phyloP scores from a whole-genome alignment of 1,284 basidiomycete species.

The Puccinia horiana region DNA sequence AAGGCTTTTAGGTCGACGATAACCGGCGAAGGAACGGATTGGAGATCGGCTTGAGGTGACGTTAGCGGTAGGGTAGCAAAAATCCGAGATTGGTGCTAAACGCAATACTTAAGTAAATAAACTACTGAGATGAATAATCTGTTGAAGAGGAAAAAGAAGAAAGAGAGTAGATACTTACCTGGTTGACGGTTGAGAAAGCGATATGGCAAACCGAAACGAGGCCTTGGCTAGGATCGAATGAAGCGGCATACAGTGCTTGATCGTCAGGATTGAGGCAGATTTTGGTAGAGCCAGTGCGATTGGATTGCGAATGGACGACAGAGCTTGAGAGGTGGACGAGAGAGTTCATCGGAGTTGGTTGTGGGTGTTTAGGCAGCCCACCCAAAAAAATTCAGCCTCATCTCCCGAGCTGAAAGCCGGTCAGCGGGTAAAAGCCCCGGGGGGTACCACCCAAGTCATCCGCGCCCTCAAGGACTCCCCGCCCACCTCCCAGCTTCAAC shows the following conservation, averaged over 20 bases:
- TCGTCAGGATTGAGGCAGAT: conserved; percentile 30
- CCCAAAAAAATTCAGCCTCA: no score
- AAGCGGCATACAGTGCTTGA: neutral
- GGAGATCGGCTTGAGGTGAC: neutral
- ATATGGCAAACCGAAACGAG: neutral
- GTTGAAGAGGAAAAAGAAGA: no score
- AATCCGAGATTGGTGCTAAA: neutral
- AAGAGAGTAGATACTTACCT: neutral
- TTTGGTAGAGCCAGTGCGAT: neutral
- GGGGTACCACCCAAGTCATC: no score
- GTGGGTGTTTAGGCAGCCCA: neutral
- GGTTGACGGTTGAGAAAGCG: neutral
- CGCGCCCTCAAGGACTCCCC: no score
- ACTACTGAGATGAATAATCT: neutral
- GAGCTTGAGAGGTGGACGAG: conserved; percentile 20
- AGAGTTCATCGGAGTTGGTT: neutral
- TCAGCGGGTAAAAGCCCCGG: no score
- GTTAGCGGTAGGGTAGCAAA: neutral
- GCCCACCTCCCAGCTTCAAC: no score
- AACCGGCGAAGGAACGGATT: neutral
- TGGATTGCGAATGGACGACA: neutral
- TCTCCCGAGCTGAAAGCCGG: neutral
- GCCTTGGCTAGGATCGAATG: conserved; percentile 16
- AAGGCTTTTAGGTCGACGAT: conserved; percentile 33
- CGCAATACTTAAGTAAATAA: neutral